These are phyloP conservation scores for Eucalyptus fibrosa DNA, from an alignment of 345 rosid genomes.

Conservation along the genomic window DNA sequence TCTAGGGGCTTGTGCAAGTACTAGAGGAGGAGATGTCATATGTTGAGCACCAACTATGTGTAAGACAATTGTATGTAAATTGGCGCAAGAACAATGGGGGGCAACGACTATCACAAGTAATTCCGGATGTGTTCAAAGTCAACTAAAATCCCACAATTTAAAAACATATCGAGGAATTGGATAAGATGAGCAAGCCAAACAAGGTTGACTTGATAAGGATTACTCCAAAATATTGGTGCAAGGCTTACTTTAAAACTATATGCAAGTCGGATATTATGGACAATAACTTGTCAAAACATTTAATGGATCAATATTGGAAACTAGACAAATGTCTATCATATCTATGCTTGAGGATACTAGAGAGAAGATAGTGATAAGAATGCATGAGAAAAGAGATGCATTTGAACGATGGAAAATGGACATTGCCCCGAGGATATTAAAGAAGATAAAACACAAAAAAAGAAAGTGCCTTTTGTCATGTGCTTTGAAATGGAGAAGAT, in stretches of 20 bases:
- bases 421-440: not conserved
- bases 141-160: not conserved
- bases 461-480: not conserved
- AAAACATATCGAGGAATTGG: not conserved
- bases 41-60: not conserved
- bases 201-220: not conserved
- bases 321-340: not conserved
- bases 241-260: not conserved
- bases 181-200: not conserved
- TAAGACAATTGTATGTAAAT: not conserved
- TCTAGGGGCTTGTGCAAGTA: not conserved
- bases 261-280: not conserved
- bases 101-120: not conserved
- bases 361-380: not conserved
- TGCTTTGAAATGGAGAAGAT: not conserved
- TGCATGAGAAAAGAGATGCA: not conserved
- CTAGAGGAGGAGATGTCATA: not conserved
- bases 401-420: not conserved
- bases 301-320: not conserved
- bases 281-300: not conserved
- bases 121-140: not conserved
- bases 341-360: not conserved
- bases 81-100: not conserved
- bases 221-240: not conserved
- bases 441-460: not conserved